phyloP scores from a whole-genome alignment of 1,284 basidiomycete species.

The Schizopora paradoxa region DNA sequence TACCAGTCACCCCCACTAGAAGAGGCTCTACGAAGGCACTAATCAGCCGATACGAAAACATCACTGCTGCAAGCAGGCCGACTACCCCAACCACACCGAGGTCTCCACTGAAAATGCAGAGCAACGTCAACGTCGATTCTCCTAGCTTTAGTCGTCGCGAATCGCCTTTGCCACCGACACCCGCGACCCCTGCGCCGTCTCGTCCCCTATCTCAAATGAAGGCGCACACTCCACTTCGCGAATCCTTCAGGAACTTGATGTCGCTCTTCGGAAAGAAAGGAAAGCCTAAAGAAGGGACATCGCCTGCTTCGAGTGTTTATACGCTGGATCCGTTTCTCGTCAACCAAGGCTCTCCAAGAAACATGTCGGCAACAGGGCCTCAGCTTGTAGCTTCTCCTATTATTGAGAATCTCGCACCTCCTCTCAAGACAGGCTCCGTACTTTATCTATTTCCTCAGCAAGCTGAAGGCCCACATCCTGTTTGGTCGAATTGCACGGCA shows the following conservation, averaged over 20 bases:
- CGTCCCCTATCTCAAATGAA: constrained; percentile 18
- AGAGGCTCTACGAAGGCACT: constrained; percentile 31
- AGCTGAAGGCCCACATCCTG: constrained; percentile 30
- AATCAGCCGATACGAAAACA: constrained; percentile 40
- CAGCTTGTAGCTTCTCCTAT: neutral
- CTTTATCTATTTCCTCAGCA: constrained; percentile 43
- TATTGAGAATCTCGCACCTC: neutral
- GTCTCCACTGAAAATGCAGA: neutral
- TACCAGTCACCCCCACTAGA: constrained; percentile 4
- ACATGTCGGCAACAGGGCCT: neutral
- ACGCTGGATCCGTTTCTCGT: constrained; percentile 1
- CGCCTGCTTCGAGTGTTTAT: constrained; percentile 7
- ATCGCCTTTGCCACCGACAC: neutral
- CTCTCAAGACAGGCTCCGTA: constrained; percentile 36
- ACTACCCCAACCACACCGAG: neutral
- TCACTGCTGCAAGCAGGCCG: constrained; percentile 21
- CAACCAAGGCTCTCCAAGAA: neutral
- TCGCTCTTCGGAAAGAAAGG: constrained; percentile 55
- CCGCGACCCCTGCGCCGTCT: constrained; percentile 10
- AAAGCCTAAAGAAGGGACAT: constrained; percentile 31
- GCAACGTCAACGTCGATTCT: constrained; percentile 11
- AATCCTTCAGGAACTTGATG: constrained; percentile 60
- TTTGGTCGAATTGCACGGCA: constrained; percentile 52
- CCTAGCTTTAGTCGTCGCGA: constrained; percentile 2
- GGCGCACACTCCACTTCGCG: constrained; percentile 49